Base-by-base conservation (phyloP, 192 early-diverging fungal genomes). In the Cetraspora pellucida region DNA sequence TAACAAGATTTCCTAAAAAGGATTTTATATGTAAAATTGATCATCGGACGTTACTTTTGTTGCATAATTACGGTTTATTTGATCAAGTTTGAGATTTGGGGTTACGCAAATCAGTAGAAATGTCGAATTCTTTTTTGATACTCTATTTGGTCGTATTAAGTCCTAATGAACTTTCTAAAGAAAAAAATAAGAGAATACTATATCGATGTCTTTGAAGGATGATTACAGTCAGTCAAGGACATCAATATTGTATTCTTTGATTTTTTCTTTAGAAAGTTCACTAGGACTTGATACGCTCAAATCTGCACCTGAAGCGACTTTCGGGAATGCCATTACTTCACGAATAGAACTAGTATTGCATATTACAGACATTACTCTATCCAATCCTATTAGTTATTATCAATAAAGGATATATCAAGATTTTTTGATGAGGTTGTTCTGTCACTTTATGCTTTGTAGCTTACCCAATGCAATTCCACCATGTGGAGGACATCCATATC, bases 301-400 rank as follows among this genome's bases (percentile, higher is more conserved):
- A 81, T 97, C 95, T 19, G 89, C 89, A 28, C 94, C 95, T 45
- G 87, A 88, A 13, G 89, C 83, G 4, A 93, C 84, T 73, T 97
- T 97, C 10, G 96, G 96, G 78, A 97, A 97, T 9, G 96, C 96
- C 78, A 97, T 96, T 23, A 97, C 96, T 61, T 97, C 94, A 16
- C 95, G 84, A 61, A 97, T 91, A 25, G 93, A 94, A 0, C 83
- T 54, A 0, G 91, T 87, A 13, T 87, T 85, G 70, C 91, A 92
- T 58, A 95, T 75, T 50, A 95, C 88, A 1, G 91, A 84, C 78
- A 97, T 87, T 21, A 97, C 63, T 23, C 95, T 82, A 74, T 97
- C 94, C 67, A 95, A 91, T 0, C 94, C 90, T 84, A 60, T 46
- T 19, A 47, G 21, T 21, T 21, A 27, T n/a, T 6, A 30, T 44